A percentile compares a stretch with the other conserved stretches of the same genome.
Evolutionary conservation across 208 protist genomes (phyloP).

Genomic region (Acanthamoeba pearcei): DNA sequence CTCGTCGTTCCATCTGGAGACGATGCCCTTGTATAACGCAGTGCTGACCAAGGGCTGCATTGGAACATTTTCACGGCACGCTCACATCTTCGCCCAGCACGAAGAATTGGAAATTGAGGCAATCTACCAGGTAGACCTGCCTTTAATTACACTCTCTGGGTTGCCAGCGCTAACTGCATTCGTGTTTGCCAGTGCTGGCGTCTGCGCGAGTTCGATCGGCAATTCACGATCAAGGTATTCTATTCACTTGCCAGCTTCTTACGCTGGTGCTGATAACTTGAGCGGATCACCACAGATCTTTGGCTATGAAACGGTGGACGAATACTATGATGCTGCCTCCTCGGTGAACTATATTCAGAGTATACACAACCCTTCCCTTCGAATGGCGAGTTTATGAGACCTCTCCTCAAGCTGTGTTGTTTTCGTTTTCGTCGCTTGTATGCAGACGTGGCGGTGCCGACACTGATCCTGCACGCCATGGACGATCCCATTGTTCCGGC

Average conservation of each 20-base stretch:
- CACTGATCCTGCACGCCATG: conserved; percentile 41
- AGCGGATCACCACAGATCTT: background rate
- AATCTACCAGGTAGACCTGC: background rate
- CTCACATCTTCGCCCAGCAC: conserved; percentile 16
- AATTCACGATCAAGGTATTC: conserved; percentile 27
- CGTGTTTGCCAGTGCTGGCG: conserved; percentile 5
- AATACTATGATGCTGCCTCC: conserved; percentile 53
- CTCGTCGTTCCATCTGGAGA: conserved; percentile 19
- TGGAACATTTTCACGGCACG: background rate
- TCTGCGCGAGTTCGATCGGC: conserved; percentile 37
- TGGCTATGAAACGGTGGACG: conserved; percentile 24
- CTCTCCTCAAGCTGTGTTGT: too few species aligned
- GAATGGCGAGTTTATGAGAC: too few species aligned
- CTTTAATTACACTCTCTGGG: too few species aligned
- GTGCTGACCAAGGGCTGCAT: conserved; percentile 55
- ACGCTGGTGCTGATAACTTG: background rate
- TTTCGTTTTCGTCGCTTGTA: background rate
- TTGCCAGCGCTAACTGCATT: background rate
- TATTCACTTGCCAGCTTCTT: too few species aligned
- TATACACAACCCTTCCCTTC: background rate
- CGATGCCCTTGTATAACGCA: conserved; percentile 38
- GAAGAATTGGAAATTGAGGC: background rate
- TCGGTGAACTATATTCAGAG: conserved; percentile 44
- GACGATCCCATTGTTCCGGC: conserved; percentile 49
- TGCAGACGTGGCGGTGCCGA: conserved; percentile 31